Evolutionary conservation across 805 yeast species (phyloP).

Genomic region (Ogataea henricii): DNA sequence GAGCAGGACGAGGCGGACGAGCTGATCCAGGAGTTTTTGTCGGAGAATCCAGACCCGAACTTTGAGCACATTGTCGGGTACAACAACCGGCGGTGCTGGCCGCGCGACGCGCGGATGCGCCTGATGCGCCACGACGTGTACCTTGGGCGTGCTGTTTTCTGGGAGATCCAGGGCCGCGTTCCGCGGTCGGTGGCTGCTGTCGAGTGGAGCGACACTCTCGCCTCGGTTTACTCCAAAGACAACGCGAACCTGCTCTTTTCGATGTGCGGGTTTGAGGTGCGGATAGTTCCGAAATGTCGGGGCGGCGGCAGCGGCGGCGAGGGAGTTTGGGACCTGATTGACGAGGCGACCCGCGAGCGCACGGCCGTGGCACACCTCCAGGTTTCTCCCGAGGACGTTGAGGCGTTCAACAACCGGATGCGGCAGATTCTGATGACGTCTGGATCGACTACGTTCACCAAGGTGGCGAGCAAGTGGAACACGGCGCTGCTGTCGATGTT

Average conservation of each 20-base stretch:
- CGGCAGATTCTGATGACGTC: slow-evolving; percentile 92
- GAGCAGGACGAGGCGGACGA: slow-evolving; percentile 72
- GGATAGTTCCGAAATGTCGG: slow-evolving; percentile 78
- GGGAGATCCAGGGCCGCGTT: slow-evolving; percentile 82
- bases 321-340: slow-evolving; percentile 87
- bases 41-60: slow-evolving; percentile 91
- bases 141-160: slow-evolving; percentile 85
- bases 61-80: slow-evolving; percentile 84
- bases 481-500: slow-evolving; percentile 84
- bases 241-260: slow-evolving; percentile 87
- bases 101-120: slow-evolving; percentile 87
- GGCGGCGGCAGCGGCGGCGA: slow-evolving; percentile 43
- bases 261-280: slow-evolving; percentile 93
- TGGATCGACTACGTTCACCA: slow-evolving; percentile 93
- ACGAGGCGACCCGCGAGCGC: slow-evolving; percentile 73
- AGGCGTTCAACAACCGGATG: slow-evolving; percentile 77
- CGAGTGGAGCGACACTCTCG: slow-evolving; percentile 77
- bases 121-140: slow-evolving; percentile 89
- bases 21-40: slow-evolving; percentile 69
- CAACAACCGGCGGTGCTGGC: slow-evolving; percentile 92
- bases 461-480: slow-evolving; percentile 94
- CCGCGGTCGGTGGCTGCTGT: slow-evolving; percentile 74
- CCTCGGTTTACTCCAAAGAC: slow-evolving; percentile 87
- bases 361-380: slow-evolving; percentile 87
- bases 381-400: slow-evolving; percentile 80